Base-by-base conservation (phyloP, 2,329 filamentous ascomycete genomes). In the Zymoseptoria tritici region DNA sequence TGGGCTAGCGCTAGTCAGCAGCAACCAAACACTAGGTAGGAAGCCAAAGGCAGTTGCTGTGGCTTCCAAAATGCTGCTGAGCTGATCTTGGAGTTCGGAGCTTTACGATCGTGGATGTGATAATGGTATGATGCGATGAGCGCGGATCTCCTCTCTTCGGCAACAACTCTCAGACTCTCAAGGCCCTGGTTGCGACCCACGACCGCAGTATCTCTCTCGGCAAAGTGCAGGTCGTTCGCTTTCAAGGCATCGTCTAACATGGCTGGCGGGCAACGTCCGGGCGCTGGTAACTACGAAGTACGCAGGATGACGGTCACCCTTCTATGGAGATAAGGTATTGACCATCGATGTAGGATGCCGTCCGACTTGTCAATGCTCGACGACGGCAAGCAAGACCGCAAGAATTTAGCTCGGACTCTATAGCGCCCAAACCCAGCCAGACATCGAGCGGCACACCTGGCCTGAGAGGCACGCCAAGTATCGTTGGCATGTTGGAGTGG, bases 401-500 rank as follows among this genome's bases (percentile, higher is more conserved):
- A 50, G 21, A 26, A 52, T n/a, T 6, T 21, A 21, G 22, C 24
- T 21, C 20, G 16, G 36, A n/a, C 21, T 9, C 26, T 19, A 13
- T 13, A 22, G 52, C 13, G 36, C 36, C 13, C 26, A 52, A 13
- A 36, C 42, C 24, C 9, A 51, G 51, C 42, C 16, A 24, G 26
- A 19, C 29, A 46, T n/a, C 51, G 51, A 62, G 50, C 22, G 54
- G 56, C 6, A 56, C 62, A 22, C 60, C 63, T 11, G 59, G 56
- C 49, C 50, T 62, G 13, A 54, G 64, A 56, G 67, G 67, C 13
- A 61, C 55, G 22, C 67, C 67, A 2, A 65, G 65, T 42, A 63
- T 68, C 4, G 58, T 57, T 13, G 66, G 66, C 50, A 69, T 69
- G 66, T 20, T 29, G 13, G 63, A 64, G 29, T 69, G 67, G 67